phyloP scores from a whole-genome alignment of 768 basidiomycete genomes.

The Kwoniella dendrophila region DNA sequence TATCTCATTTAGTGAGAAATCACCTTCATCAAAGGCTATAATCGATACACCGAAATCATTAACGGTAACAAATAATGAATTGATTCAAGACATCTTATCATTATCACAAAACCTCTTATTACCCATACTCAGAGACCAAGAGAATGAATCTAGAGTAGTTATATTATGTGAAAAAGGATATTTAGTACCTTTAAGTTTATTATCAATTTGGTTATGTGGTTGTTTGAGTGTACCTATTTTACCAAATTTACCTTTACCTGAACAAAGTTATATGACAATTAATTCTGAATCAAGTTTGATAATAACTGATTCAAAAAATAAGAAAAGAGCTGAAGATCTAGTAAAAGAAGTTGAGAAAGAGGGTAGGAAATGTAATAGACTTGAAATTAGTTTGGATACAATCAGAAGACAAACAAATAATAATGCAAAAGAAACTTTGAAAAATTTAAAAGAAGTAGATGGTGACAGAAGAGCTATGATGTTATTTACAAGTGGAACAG shows the following conservation, averaged over 20 bases:
- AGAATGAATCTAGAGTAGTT: conserved; percentile 22
- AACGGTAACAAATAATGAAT: conserved; percentile 17
- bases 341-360: conserved; percentile 10
- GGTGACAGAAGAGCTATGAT: conserved; percentile 39
- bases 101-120: conserved; percentile 15
- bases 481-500: conserved; percentile 46
- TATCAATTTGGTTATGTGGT: conserved; percentile 35
- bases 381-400: conserved; percentile 8
- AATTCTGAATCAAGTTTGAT: conserved; percentile 38
- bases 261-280: conserved; percentile 44
- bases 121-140: not conserved
- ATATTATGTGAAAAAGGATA: conserved; percentile 35
- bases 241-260: conserved; percentile 42
- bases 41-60: conserved; percentile 17
- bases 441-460: conserved; percentile 19
- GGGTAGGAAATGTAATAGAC: conserved; percentile 7
- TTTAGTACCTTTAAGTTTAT: conserved; percentile 24
- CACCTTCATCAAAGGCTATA: conserved; percentile 25
- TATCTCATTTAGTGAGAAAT: not conserved
- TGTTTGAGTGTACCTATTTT: conserved; percentile 47
- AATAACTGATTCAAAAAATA: conserved; percentile 36
- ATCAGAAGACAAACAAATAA: not conserved
- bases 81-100: conserved; percentile 15
- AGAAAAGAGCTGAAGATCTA: conserved; percentile 28
- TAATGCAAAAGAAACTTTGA: not conserved